Base-by-base conservation (phyloP, 257 asterid genomes). In the Nicotiana knightiana region DNA sequence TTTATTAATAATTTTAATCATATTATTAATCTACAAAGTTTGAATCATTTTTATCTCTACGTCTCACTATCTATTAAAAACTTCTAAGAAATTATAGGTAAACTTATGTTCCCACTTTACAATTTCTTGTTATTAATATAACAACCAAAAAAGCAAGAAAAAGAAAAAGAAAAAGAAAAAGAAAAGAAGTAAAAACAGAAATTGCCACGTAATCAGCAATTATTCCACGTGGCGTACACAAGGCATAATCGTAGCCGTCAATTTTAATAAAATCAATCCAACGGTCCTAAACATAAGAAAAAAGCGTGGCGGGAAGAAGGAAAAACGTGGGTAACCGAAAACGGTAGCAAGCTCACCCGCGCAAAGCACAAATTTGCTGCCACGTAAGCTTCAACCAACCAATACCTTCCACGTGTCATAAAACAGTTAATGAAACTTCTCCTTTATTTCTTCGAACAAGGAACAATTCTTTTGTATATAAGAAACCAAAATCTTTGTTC, bases 291-390 rank as follows among this genome's bases (percentile, higher is more conserved):
- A 67, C 13, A 9, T 5, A 12, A 21, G 0, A 30, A 15, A 57
- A 9, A 7, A 88, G 87, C 86, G 84, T 85, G 94, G 82, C 68
- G 37, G 59, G 80, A 53, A 4, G 1, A 6, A 55, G 66, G 8
- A 83, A 81, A 85, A 85, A 68, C 93, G 91, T 93, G 97, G 70
- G 33, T 15, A 85, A 80, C 87, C 58, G 43, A 82, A 65, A 67
- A 18, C 53, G 6, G 21, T 64, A 89, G 32, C 90, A 84, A 54
- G 84, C 78, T 65, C 48, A n/a, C 80, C 24, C 5, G 80, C 8
- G 80, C 9, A 5, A 3, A 6, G n/a, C 84, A 85, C 90, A 88
- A 80, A 7, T 82, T 81, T 15, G 1, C 55, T 6, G 13, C 6
- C 17, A 24, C 39, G 18, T 11, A 18, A 13, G 0, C 0, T 0